phyloP scores from a whole-genome alignment of 148 eudicot genomes.

The Vaccinium corymbosum region DNA sequence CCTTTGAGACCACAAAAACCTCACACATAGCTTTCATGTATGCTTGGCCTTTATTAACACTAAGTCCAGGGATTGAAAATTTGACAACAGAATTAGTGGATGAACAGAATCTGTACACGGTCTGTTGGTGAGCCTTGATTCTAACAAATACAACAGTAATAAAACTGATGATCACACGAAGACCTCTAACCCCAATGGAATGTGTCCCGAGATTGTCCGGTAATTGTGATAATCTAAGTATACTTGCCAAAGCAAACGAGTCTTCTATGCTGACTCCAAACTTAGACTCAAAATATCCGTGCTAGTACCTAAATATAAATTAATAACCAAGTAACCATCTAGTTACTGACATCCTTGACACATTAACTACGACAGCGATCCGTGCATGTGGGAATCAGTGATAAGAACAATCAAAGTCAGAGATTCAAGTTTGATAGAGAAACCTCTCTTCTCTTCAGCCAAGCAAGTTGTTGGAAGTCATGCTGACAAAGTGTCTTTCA shows the following conservation, averaged over 20 bases:
- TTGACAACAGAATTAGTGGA: neutral
- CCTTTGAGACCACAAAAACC: neutral
- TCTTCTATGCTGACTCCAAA: neutral
- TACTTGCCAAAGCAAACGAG: neutral
- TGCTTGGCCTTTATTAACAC: neutral
- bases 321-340: neutral
- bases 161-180: neutral
- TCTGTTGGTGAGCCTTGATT: neutral
- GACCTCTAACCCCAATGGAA: neutral
- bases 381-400: neutral
- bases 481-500: no score
- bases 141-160: neutral
- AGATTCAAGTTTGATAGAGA: neutral
- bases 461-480: slow-evolving; percentile 9
- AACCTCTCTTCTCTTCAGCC: neutral
- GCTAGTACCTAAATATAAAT: neutral
- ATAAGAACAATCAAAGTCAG: neutral
- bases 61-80: neutral
- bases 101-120: neutral
- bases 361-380: neutral
- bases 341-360: neutral
- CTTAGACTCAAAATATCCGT: neutral
- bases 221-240: neutral
- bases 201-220: neutral
- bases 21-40: neutral